Percentiles rank a stretch among this genome's conserved stretches.
Evolutionary conservation across 2,329 filamentous ascomycete genomes (phyloP).

Genomic region (Aspergillus sergii): DNA sequence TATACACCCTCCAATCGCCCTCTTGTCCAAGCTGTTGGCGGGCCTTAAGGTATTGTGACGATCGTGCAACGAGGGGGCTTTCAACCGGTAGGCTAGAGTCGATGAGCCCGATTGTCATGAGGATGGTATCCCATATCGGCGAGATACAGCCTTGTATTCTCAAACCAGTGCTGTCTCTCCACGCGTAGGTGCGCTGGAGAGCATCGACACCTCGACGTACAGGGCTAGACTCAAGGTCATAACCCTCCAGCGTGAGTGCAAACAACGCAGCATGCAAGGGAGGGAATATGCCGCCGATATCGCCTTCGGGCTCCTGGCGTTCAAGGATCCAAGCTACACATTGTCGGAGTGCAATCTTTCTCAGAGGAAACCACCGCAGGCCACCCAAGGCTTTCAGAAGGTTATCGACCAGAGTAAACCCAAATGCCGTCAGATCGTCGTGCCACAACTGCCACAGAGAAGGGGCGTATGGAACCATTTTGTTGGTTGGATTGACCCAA

Average conservation of each 20-base stretch:
- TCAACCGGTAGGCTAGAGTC: conserved; percentile 17
- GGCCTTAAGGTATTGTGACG: conserved; percentile 7
- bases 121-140: conserved; percentile 40
- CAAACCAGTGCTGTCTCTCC: conserved; percentile 27
- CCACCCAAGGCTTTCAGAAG: conserved; percentile 16
- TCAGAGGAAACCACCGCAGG: conserved; percentile 14
- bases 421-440: background rate
- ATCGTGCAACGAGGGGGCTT: background rate
- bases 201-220: conserved; percentile 27
- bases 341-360: conserved; percentile 16
- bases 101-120: conserved; percentile 34
- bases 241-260: conserved; percentile 32
- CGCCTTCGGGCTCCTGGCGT: conserved; percentile 34
- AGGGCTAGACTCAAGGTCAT: conserved; percentile 14
- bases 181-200: conserved; percentile 28
- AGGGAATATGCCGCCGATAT: conserved; percentile 35
- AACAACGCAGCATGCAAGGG: conserved; percentile 30
- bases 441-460: background rate
- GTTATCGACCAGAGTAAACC: conserved; percentile 20
- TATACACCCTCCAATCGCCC: conserved; percentile 35
- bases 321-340: conserved; percentile 35
- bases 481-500: conserved; percentile 28
- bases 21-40: conserved; percentile 26
- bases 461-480: conserved; percentile 22
- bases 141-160: conserved; percentile 31